phyloP scores from a whole-genome alignment of 2,329 filamentous ascomycete genomes.

The Intubia oerlemansii region DNA sequence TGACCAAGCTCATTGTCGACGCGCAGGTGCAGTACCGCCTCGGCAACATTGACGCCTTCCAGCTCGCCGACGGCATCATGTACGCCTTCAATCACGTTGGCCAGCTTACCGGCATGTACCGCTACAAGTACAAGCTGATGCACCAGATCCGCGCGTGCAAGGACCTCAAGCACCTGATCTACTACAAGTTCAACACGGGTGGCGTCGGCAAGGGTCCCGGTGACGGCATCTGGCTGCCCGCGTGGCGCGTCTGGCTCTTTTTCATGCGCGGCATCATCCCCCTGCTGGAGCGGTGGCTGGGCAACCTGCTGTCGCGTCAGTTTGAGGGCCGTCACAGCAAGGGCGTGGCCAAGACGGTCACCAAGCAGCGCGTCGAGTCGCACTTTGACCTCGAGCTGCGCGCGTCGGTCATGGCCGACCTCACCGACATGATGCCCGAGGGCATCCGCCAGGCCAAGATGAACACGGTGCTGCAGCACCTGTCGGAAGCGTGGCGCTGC shows the following conservation, averaged over 20 bases:
- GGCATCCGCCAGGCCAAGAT: constrained; percentile 99
- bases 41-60: constrained; percentile 97
- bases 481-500: constrained; percentile 96
- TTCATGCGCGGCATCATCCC: constrained; percentile 99
- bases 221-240: constrained; percentile 96
- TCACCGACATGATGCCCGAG: constrained; percentile 99
- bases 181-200: constrained; percentile 95
- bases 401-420: constrained; percentile 93
- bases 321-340: constrained; percentile 98
- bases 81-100: constrained; percentile 99
- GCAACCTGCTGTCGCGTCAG: constrained; percentile 87
- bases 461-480: constrained; percentile 88
- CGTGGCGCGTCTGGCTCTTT: constrained; percentile 97
- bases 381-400: constrained; percentile 95
- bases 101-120: constrained; percentile 96
- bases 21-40: constrained; percentile 94
- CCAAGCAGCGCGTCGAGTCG: constrained; percentile 95
- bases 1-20: constrained; percentile 96
- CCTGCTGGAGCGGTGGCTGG: constrained; percentile 87
- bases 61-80: constrained; percentile 93
- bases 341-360: constrained; percentile 95
- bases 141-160: constrained; percentile 98
- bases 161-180: constrained; percentile 96
- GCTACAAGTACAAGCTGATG: constrained; percentile 99
- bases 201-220: constrained; percentile 94